These are phyloP conservation scores for Pisolithus albus DNA, from an alignment of 768 basidiomycete species.

Conservation along the genomic window DNA sequence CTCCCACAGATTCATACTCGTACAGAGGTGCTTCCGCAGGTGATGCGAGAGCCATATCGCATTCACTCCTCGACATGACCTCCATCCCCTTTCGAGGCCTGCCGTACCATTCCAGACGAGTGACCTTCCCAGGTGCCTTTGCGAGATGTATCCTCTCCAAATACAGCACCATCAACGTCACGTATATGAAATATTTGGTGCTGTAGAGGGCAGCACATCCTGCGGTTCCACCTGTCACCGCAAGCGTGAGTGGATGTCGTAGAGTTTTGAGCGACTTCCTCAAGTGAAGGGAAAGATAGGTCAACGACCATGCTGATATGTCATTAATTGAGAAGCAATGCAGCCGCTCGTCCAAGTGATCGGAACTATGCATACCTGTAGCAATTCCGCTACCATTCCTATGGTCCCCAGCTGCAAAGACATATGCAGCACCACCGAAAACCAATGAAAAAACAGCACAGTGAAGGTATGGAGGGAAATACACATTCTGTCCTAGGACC, in stretches of 20 bases:
- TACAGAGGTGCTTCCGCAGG: no score
- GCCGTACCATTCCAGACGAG: no score
- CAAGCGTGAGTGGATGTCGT: slow-evolving; percentile 29
- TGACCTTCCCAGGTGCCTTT: no score
- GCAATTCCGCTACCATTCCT: slow-evolving; percentile 41
- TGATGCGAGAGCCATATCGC: no score
- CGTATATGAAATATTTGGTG: slow-evolving; percentile 8
- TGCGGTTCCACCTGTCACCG: slow-evolving; percentile 25
- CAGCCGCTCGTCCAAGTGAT: neutral
- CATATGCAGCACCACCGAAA: slow-evolving; percentile 40
- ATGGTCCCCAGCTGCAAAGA: slow-evolving; percentile 32
- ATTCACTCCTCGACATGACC: no score
- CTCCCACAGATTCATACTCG: no score
- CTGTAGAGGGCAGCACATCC: slow-evolving; percentile 4
- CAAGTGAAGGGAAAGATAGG: slow-evolving; percentile 36
- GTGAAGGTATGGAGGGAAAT: slow-evolving; percentile 37
- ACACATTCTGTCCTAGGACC: slow-evolving; percentile 19
- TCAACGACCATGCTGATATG: slow-evolving; percentile 38
- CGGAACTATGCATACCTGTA: slow-evolving; percentile 17
- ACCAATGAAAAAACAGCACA: slow-evolving; percentile 38
- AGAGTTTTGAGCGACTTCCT: slow-evolving; percentile 27
- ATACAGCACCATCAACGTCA: no score
- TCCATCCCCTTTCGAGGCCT: no score
- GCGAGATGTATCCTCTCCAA: no score
- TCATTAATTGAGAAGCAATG: neutral